phyloP scores from a whole-genome alignment of 176 grass and related monocot genomes.

The Metroxylon sagu region DNA sequence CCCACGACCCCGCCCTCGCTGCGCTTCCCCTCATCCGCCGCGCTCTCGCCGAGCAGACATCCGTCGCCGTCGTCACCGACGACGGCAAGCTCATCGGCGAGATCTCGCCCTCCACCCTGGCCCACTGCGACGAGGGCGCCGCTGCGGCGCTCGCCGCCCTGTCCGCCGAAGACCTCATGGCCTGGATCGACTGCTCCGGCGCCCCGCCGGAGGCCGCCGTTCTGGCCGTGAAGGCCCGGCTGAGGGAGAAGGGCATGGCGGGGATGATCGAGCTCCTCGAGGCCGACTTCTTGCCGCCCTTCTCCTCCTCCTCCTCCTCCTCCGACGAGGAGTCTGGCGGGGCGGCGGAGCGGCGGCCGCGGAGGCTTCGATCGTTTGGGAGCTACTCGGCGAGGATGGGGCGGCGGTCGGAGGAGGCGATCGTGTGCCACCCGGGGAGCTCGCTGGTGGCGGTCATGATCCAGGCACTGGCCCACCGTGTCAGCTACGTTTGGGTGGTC shows the following conservation, averaged over 20 bases:
- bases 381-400: constrained; percentile 33
- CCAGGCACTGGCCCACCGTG: constrained; percentile 54
- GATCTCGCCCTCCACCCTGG: constrained; percentile 47
- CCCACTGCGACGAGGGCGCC: constrained; percentile 33
- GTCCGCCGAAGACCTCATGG: constrained; percentile 58
- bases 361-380: constrained; percentile 26
- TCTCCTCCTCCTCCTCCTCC: constrained; percentile 30
- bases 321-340: constrained; percentile 48
- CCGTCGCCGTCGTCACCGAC: constrained; percentile 52
- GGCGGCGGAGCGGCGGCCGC: constrained; percentile 11
- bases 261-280: constrained; percentile 62
- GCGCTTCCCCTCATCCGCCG: constrained; percentile 54
- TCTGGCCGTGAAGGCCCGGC: constrained; percentile 36
- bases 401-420: constrained; percentile 40
- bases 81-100: constrained; percentile 51
- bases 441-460: constrained; percentile 73
- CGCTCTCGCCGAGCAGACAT: constrained; percentile 31
- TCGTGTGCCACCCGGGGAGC: constrained; percentile 55
- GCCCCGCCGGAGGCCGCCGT: constrained; percentile 47
- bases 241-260: constrained; percentile 45
- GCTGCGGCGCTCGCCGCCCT: constrained; percentile 63
- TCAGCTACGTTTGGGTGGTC: constrained; percentile 73
- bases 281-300: constrained; percentile 26
- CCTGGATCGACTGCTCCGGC: constrained; percentile 57
- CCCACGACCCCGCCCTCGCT: constrained; percentile 48